phyloP scores from a whole-genome alignment of 2,329 filamentous ascomycete genomes.

The Diaporthe nobilis region DNA sequence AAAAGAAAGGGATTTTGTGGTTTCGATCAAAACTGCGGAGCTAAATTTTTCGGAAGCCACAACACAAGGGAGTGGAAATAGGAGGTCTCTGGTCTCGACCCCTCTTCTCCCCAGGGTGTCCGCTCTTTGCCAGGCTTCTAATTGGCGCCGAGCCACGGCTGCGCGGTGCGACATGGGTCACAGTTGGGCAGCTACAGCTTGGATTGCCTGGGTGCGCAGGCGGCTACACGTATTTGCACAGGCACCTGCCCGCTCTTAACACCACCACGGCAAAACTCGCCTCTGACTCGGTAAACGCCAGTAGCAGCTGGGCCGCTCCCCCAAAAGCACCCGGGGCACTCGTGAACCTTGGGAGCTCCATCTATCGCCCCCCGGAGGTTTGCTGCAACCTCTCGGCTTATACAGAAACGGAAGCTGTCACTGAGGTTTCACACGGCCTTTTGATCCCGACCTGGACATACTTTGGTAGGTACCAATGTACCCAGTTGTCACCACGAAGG shows the following conservation, averaged over 20 bases:
- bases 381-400: slow-evolving; percentile 9
- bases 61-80: slow-evolving; percentile 19
- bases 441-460: neutral
- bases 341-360: slow-evolving; percentile 1
- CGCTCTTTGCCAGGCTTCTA: slow-evolving; percentile 20
- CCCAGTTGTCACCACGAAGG: neutral
- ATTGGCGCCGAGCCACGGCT: slow-evolving; percentile 6
- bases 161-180: slow-evolving; percentile 12
- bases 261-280: neutral
- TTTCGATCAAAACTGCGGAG: neutral
- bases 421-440: neutral
- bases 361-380: neutral
- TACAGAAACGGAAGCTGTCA: slow-evolving; percentile 1
- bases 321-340: neutral
- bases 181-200: slow-evolving; percentile 23
- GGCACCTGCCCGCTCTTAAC: neutral
- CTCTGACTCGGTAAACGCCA: neutral
- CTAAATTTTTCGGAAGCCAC: slow-evolving; percentile 10
- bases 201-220: neutral
- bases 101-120: slow-evolving; percentile 4
- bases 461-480: neutral
- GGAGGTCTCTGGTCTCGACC: neutral
- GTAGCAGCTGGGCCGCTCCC: neutral
- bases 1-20: slow-evolving; percentile 31
- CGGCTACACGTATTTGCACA: neutral